Base-by-base conservation (phyloP, 108 stramenopile genomes). In the Pseudonitzschia multistriata region DNA sequence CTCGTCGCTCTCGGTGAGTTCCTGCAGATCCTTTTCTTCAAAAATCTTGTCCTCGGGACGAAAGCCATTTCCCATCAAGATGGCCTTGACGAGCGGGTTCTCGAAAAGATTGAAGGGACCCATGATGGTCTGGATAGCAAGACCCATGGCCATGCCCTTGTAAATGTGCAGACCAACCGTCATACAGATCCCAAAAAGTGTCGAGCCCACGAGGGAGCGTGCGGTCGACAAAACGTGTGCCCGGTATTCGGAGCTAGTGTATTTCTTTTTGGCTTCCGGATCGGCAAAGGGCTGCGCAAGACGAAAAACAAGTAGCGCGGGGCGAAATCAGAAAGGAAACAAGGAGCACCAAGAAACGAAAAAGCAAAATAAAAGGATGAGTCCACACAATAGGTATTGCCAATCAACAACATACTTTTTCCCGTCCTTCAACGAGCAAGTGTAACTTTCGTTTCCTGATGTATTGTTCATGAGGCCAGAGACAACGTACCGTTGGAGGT, bases 41-140 rank as follows among this genome's bases (percentile, higher is more conserved):
- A 95, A 91, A 37, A 91, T 79, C 49, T 85, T 78, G 40, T 76
- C 75, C 59, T 82, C 83, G 31, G 73, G 66, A 35, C 67, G 68
- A 53, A 90, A 75, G n/a, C 84, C 85, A n/a, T 80, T 78, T 24
- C 84, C 67, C 13, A 88, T 52, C 2, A 94, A 28, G n/a, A 85
- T 17, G 10, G 87, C 76, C 55, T 77, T 79, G 39, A 87, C 78
- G 27, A 91, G 54, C 3, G 86, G 64, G 70, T 89, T 95, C 55
- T 95, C 91, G 29, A 79, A 42, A 52, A 92, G 59, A 68, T 85
- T 91, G 56, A 95, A 77, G 13, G 94, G 94, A 28, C 73, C 84
- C 94, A 95, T 95, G 54, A 95, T 69, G 27, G 81, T 81, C 73
- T 95, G 94, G 67, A 95, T 95, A 31, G 91, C 91, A 17, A 95